These are phyloP conservation scores for Penicillium desertorum DNA, from an alignment of 495 filamentous ascomycete species.

Conservation along the genomic window DNA sequence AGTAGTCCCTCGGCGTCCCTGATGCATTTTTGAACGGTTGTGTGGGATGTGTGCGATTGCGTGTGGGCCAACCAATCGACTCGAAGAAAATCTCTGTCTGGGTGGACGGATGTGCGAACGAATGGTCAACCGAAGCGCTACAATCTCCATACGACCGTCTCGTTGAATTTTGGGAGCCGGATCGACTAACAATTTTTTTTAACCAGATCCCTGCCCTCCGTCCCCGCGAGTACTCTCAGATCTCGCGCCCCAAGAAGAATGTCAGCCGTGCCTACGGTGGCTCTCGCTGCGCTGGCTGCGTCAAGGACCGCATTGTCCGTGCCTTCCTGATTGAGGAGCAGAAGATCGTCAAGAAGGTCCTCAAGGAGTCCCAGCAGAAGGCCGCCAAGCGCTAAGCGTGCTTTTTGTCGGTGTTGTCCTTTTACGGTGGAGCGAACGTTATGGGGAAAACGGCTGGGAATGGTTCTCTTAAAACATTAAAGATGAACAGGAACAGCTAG, in stretches of 20 bases:
- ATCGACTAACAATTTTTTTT: conserved; percentile 25
- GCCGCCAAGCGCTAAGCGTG: conserved; percentile 51
- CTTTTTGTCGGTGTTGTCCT: conserved; percentile 45
- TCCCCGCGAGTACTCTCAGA: conserved; percentile 91
- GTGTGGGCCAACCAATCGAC: conserved; percentile 17
- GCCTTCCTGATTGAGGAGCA: conserved; percentile 99
- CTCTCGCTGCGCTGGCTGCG: conserved; percentile 96
- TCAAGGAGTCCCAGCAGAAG: conserved; percentile 92
- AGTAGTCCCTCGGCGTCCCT: conserved; percentile 48
- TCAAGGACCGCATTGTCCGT: conserved; percentile 93
- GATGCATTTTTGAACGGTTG: conserved; percentile 16
- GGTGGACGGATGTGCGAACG: conserved; percentile 8
- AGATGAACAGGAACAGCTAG: conserved; percentile 41
- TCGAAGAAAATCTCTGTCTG: conserved; percentile 18
- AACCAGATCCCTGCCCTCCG: conserved; percentile 91
- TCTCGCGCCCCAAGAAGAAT: conserved; percentile 98
- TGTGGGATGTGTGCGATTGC: conserved; percentile 24
- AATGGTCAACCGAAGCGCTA: conserved; percentile 11
- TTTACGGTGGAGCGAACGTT: conserved; percentile 43
- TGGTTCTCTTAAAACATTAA: conserved; percentile 35
- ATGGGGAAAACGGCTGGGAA: conserved; percentile 41
- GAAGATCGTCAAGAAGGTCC: conserved; percentile 99
- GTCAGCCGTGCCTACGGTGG: conserved; percentile 98
- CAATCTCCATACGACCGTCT: conserved; percentile 14
- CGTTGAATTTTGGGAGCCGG: conserved; percentile 5